Percentiles rank a stretch among this genome's conserved stretches.
These are phyloP conservation scores for Ophiostoma ulmi DNA, from an alignment of 2,329 filamentous ascomycete genomes.

Conservation along the genomic window DNA sequence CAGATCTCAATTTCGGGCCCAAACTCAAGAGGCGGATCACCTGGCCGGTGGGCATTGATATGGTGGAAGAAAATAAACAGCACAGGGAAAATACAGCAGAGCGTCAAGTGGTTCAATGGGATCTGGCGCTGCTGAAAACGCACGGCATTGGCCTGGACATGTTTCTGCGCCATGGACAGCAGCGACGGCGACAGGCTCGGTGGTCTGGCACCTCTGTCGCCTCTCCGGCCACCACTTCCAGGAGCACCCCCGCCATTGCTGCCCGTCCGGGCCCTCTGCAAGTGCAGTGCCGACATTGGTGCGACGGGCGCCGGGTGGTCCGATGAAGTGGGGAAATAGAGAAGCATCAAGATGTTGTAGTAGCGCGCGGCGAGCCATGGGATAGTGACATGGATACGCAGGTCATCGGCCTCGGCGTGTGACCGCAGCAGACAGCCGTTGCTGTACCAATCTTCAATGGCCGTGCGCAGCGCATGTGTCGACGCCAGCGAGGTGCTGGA, in stretches of 20 bases:
- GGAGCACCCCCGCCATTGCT: background rate
- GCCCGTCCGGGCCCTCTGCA: constrained; percentile 28
- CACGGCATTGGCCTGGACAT: constrained; percentile 40
- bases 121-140: constrained; percentile 42
- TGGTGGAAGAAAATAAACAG: constrained; percentile 17
- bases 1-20: constrained; percentile 7
- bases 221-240: background rate
- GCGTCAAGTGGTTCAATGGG: constrained; percentile 41
- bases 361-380: constrained; percentile 43
- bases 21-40: constrained; percentile 12
- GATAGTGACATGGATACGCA: constrained; percentile 43
- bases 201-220: background rate
- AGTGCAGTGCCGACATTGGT: constrained; percentile 27
- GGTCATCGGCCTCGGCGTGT: constrained; percentile 38
- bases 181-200: constrained; percentile 27
- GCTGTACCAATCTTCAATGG: constrained; percentile 46
- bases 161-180: constrained; percentile 39
- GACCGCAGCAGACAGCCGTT: constrained; percentile 43
- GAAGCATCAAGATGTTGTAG: constrained; percentile 41
- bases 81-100: constrained; percentile 39
- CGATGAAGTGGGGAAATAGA: constrained; percentile 33
- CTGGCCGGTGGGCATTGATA: constrained; percentile 8
- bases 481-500: constrained; percentile 31
- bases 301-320: constrained; percentile 34
- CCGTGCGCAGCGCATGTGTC: constrained; percentile 35